Conservation (phyloP, 345 rosid genomes). For the Arabis alpina region DNA sequence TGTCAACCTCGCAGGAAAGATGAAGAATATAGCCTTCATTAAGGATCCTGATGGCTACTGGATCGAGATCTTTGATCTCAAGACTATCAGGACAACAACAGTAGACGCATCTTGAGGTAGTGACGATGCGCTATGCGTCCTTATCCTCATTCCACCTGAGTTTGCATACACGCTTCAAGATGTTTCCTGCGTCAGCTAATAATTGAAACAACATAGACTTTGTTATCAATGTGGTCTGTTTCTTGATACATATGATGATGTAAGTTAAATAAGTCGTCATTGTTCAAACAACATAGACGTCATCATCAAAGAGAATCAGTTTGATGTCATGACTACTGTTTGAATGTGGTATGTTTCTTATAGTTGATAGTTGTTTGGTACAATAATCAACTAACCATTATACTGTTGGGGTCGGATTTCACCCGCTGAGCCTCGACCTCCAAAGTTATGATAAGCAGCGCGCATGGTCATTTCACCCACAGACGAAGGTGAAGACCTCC, state of each 20-base stretch:
- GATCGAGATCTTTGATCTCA: constrained; percentile 92
- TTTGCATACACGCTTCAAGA: constrained; percentile 1
- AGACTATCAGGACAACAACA: constrained; percentile 51
- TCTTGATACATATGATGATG: constrained; percentile 10
- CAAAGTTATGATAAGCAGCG: no score
- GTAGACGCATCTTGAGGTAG: constrained; percentile 50
- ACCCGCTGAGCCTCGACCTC: no score
- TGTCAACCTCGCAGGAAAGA: constrained; percentile 61
- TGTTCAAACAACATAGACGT: neutral
- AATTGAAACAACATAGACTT: neutral
- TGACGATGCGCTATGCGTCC: neutral
- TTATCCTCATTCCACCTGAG: constrained; percentile 25
- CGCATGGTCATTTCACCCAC: no score
- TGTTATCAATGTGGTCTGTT: neutral
- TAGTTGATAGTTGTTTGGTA: neutral
- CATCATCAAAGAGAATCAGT: neutral
- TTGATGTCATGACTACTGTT: neutral
- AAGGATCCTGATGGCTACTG: constrained; percentile 99
- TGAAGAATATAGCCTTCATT: constrained; percentile 91
- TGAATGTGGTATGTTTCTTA: neutral
- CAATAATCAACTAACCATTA: neutral
- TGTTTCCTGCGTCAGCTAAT: constrained; percentile 10
- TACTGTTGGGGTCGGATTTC: no score
- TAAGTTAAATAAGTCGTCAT: constrained; percentile 2
- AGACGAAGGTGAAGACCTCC: no score